phyloP scores from a whole-genome alignment of 306 rosid genomes.

The Leucaena leucocephala region DNA sequence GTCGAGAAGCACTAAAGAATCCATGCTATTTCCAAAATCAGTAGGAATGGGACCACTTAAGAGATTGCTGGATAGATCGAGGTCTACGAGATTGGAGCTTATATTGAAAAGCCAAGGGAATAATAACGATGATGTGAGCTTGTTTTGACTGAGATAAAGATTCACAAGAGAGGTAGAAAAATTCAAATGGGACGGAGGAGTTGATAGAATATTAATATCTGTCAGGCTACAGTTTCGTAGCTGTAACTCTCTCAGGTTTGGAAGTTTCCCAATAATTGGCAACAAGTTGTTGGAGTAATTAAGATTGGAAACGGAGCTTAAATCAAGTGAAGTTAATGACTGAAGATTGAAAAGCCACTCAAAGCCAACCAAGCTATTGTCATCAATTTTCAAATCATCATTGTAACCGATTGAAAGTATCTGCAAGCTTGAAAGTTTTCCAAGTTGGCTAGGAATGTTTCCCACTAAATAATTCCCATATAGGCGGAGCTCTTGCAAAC shows the following conservation, averaged over 20 bases:
- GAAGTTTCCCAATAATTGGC: neutral
- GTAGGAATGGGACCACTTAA: no score
- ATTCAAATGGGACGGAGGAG: neutral
- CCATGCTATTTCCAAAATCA: no score
- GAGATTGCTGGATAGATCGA: no score
- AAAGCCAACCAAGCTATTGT: neutral
- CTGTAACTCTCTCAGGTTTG: neutral
- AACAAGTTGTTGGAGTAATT: neutral
- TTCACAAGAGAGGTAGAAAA: neutral
- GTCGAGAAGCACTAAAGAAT: neutral
- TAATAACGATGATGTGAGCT: neutral
- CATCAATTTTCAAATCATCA: neutral
- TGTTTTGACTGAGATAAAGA: neutral
- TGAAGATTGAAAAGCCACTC: neutral
- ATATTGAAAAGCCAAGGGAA: no score
- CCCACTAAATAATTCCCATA: neutral
- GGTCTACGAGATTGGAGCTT: no score
- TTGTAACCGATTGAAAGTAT: neutral
- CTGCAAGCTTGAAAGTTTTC: neutral
- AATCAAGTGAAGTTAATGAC: neutral
- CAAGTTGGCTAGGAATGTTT: neutral
- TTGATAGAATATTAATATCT: neutral
- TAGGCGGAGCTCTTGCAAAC: neutral
- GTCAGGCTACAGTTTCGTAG: neutral
- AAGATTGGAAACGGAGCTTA: neutral